Base-by-base conservation (phyloP, 164 flowering plant genomes). In the Macadamia tetraphylla region DNA sequence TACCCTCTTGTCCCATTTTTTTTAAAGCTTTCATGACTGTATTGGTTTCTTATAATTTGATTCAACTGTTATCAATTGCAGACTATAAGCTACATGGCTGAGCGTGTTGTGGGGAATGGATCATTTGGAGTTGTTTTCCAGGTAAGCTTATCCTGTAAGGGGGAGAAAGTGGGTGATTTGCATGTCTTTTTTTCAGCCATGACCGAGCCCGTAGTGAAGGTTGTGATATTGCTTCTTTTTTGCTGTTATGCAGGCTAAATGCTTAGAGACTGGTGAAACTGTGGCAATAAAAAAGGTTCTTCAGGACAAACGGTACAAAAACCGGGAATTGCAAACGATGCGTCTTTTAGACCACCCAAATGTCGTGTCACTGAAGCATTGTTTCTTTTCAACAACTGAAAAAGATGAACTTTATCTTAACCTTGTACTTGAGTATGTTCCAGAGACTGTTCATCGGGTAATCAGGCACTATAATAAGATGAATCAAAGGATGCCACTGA, bases 11-110 rank as follows among this genome's bases (percentile, higher is more conserved):
- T 40, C 40, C 46, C n/a, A n/a, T 15, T 35, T 10, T 17, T 6
- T 23, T 13, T 6, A 2, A 29, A 1, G 6, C 6, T 12, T 29
- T 3, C 18, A 29, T 29, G 11, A 14, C 56, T 44, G 14, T 31
- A 35, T 17, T 51, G 4, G 48, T 6, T 62, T 59, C 42, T 17
- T 32, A 4, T 32, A 42, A 18, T 64, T 7, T 5, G 10, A n/a
- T 57, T 29, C 66, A 8, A 10, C n/a, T 40, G 10, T 29, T 52
- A 23, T 32, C 56, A 15, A 61, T 61, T 71, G 74, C 70, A 86
- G 89, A 86, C 90, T 6, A 82, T 86, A 57, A 84, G 88, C 73
- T 86, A 86, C 67, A 85, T 87, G 88, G 91, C 88, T 9, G 88
- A 87, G 80, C 88, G 87, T 62, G 79, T 78, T 64, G 88, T 87